Conservation (phyloP, 306 rosid genomes). For the Biancaea sappan region DNA sequence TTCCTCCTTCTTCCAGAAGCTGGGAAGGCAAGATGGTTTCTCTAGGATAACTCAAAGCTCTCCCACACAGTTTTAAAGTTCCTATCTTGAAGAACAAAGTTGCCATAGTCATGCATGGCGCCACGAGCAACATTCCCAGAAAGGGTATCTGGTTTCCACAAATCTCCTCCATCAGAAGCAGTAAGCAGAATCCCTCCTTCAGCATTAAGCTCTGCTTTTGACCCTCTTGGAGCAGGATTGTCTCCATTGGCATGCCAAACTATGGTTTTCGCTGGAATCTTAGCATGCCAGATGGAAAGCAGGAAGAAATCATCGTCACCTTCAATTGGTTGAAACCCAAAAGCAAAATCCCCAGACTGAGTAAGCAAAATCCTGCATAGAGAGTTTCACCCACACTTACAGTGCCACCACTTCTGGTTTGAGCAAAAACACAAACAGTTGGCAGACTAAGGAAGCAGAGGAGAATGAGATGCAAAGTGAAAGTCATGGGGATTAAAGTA, state of each 20-base stretch:
- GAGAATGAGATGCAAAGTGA: conserved; percentile 14
- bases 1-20: conserved; percentile 10
- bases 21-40: conserved; percentile 57
- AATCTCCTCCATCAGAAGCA: conserved; percentile 20
- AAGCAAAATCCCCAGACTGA: conserved; percentile 60
- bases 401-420: conserved; percentile 22
- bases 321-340: conserved; percentile 40
- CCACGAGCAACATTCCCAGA: conserved; percentile 12
- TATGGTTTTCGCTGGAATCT: conserved; percentile 34
- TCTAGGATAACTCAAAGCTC: conserved; percentile 39
- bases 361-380: conserved; percentile 51
- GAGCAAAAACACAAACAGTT: conserved; percentile 33
- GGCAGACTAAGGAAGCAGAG: conserved; percentile 25
- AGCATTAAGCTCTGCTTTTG: conserved; percentile 42
- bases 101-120: conserved; percentile 43
- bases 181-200: conserved; percentile 42
- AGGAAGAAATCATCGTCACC: conserved; percentile 32
- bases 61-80: conserved; percentile 38
- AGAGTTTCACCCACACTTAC: conserved; percentile 33
- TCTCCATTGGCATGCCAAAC: conserved; percentile 52
- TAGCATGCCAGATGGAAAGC: conserved; percentile 55
- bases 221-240: conserved; percentile 38
- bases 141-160: conserved; percentile 27
- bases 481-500: too few species aligned
- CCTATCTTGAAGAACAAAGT: conserved; percentile 40